phyloP scores from a whole-genome alignment of 2,329 filamentous ascomycete species.

The Colletotrichum salicis region DNA sequence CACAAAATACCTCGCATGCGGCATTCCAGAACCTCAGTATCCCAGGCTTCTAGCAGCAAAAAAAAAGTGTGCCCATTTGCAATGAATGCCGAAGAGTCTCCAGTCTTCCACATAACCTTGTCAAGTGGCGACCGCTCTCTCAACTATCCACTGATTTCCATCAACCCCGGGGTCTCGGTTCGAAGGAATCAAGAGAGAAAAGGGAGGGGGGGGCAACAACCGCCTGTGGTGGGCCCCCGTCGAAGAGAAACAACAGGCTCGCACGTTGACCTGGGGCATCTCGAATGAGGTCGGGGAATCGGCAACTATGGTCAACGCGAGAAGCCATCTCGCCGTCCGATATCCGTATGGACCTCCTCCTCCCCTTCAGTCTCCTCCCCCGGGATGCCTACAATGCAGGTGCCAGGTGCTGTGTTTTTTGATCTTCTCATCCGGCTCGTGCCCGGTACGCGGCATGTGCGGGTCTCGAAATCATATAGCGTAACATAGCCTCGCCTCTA shows the following conservation, averaged over 20 bases:
- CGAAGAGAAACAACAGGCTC: slow-evolving; percentile 14
- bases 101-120: slow-evolving; percentile 22
- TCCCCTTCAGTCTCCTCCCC: background rate
- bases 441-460: background rate
- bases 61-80: background rate
- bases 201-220: background rate
- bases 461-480: background rate
- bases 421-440: background rate
- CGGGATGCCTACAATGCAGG: background rate
- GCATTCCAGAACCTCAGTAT: background rate
- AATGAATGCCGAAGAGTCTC: background rate
- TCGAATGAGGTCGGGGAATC: background rate
- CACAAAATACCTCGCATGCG: background rate
- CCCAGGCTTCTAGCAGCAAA: background rate
- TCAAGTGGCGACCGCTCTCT: slow-evolving; percentile 5
- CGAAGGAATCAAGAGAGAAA: background rate
- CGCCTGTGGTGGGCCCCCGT: background rate
- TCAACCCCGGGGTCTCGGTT: background rate
- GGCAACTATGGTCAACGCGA: slow-evolving; percentile 3
- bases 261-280: background rate
- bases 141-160: background rate
- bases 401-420: background rate
- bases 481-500: slow-evolving; percentile 12
- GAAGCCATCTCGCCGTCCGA: background rate
- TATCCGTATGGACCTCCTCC: background rate